A percentile compares a stretch with the other conserved stretches of the same genome.
These are phyloP conservation scores for Auricularia sp. DNA, from an alignment of 768 basidiomycete genomes.

Conservation along the genomic window DNA sequence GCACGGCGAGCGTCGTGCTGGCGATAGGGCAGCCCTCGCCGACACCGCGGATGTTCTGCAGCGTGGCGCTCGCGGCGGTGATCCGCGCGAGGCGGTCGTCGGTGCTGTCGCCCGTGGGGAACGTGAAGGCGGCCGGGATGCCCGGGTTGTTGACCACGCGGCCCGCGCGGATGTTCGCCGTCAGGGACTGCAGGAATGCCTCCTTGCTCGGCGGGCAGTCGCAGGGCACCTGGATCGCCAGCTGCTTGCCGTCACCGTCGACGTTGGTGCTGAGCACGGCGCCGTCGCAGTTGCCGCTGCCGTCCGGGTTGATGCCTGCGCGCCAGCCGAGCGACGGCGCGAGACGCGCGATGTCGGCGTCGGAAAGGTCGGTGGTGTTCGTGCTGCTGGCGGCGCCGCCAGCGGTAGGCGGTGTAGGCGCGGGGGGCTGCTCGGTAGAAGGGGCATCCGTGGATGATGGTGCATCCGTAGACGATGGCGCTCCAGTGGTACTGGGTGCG, in stretches of 20 bases:
- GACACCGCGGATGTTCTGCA: conserved; percentile 20
- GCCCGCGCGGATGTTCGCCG: conserved; percentile 18
- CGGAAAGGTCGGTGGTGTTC: not conserved
- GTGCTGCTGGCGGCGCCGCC: too few relatives aligned
- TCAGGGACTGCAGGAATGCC: conserved; percentile 25
- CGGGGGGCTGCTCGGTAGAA: too few relatives aligned
- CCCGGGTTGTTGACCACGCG: conserved; percentile 17
- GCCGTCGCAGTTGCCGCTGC: conserved; percentile 65
- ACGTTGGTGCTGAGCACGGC: conserved; percentile 20
- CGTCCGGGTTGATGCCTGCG: conserved; percentile 51
- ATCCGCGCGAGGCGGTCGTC: conserved; percentile 14
- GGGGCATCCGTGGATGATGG: too few relatives aligned
- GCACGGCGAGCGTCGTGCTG: conserved; percentile 13
- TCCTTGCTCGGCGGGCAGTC: conserved; percentile 48
- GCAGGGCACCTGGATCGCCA: conserved; percentile 53
- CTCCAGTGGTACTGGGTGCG: too few relatives aligned
- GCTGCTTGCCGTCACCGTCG: conserved; percentile 39
- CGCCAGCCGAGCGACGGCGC: conserved; percentile 52
- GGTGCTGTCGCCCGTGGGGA: conserved; percentile 14
- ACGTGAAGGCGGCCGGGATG: conserved; percentile 12
- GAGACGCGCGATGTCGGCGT: conserved; percentile 16
- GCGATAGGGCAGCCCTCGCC: conserved; percentile 18
- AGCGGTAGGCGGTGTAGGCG: too few relatives aligned
- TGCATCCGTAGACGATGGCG: too few relatives aligned
- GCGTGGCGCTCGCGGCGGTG: conserved; percentile 14